Base-by-base conservation (phyloP, 495 filamentous ascomycete species). In the Parmelia sp. region DNA sequence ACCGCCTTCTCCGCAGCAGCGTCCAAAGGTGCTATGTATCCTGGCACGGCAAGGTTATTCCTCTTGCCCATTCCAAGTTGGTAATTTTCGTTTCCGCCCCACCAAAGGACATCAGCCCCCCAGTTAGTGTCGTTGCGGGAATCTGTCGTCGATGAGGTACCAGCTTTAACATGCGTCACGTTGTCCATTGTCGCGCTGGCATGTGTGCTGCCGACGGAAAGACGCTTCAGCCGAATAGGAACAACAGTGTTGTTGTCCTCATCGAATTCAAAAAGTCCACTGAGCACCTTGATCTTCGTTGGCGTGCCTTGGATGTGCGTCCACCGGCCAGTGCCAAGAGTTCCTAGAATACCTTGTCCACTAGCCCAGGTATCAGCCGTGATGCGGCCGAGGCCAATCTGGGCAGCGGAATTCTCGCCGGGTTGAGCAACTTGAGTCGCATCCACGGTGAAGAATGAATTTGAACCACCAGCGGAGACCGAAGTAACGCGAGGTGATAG, bases 1-100 rank as follows among this genome's bases (percentile, higher is more conserved):
- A 77, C 75, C 25, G 70, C 76, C 23, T 77, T 78, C 67, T 83
- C 81, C 35, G 74, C 75, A 14, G 67, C 71, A 57, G 73, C 66
- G 59, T 91, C 84, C 40, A 96, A 76, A 12, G 90, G 89, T 35
- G 85, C 81, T 62, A 98, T 91, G 73, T 97, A 90, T 0, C 78
- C 79, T 19, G 94, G 94, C 14, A 79, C 79, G 37, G 81, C 76
- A 9, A 84, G 67, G 70, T 98, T 97, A 70, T 84, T 96, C 65
- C 92, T 77, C 78, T 86, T 93, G 42, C 94, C 93, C 6, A 88
- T 97, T 6, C 94, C 94, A 23, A 98, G 83, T 71, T 98, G 94
- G 71, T 89, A 96, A 66, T 84, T 82, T 76, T 98, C 93, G 70
- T 97, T 98, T 44, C 89, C 90, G 67, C 94, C 94, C 90, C 92